Base-by-base conservation (phyloP, 768 basidiomycete species). In the Dacryopinax primogenitus region DNA sequence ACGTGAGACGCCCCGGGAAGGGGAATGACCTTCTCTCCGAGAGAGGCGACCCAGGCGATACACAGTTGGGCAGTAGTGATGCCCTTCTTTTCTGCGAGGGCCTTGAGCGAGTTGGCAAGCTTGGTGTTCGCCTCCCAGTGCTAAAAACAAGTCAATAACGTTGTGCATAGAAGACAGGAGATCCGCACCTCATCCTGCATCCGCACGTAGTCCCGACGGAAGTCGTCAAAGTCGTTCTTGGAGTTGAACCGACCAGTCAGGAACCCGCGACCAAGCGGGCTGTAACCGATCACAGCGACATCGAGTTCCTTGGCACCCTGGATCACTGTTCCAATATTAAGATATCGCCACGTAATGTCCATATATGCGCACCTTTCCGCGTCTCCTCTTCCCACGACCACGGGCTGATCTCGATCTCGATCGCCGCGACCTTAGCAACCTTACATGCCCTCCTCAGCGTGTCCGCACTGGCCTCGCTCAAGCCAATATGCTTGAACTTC, bases 401-500 rank as follows among this genome's bases (percentile, higher is more conserved):
- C n/a, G 75, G 67, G 32, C 73, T 76, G 34, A 74, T 66, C 67
- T 79, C 78, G 66, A 78, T 74, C 68, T 79, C 76, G 58, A 77
- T 72, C 61, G 75, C 73, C 26, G 74, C 71, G 67, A 76, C 11
- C 45, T n/a, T 36, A 67, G 71, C 70, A 33, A 77, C 75, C 64
- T 72, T 72, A 23, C 68, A 63, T 6, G 77, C 78, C 39, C 69
- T 69, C 9, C 74, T 69, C 9, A 88, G 74, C 0, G 83, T 83
- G 28, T 72, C 75, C 0, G 78, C 81, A 18, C 74, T 76, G 69
- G 79, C 78, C 71, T 86, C 85, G 0, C 80, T 82, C 65, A 87
- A 68, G 1, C 84, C 83, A 65, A 87, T 83, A 70, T 84, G 79
- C 68, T 79, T 76, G 72, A 86, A 81, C 65, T 81, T 77, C 13